Evolutionary conservation across 139 green algal genomes (phyloP), one percentile per base, ranked within the genome.

Genomic region (Auxenochlorella pyrenoidosa): DNA sequence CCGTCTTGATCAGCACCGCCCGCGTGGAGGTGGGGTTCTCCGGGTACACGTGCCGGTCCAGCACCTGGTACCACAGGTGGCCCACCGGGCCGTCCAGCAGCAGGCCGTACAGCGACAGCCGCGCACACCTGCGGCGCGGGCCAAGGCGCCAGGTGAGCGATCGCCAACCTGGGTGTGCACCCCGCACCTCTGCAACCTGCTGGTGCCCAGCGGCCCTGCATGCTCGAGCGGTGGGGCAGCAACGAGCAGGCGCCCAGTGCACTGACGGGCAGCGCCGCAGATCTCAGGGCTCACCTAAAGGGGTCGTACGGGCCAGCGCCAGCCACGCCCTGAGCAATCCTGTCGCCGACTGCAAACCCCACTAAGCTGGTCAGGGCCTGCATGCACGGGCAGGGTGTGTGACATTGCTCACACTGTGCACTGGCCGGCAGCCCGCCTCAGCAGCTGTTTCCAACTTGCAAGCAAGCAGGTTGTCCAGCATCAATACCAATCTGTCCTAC

Each of bases 281-380:
- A n/a, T n/a, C n/a, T n/a, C n/a, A 54, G 47, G 54, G 2, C 38
- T 6, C 47, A 84, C 78, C 88, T 84, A 40, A 86, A 16, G 1
- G 76, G 32, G 68, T 94, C 90, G 73, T 93, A 92, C 16, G 71
- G 2, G 63, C 30, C 76, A 5, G 80, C 91, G 38, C 41, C 72
- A 4, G 30, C 58, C 19, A 95, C 88, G 22, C 71, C 66, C 79
- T 96, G 94, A 32, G 94, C 94, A 24, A 95, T 83, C 5, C 92
- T 36, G 68, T 96, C 94, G 32, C 94, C 94, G 10, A 96, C 66
- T 2, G 93, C 81, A 72, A 96, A 96, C 19, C 94, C 94, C 3
- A 93, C 51, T 26, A 96, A 89, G 24, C 73, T 47, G 16, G 70
- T 76, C 30, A 76, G 70, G 0, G 70, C 70, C 34, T 34, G 28